Evolutionary conservation across 108 stramenopile species (phyloP).

Genomic region (Skeletonema potamos): DNA sequence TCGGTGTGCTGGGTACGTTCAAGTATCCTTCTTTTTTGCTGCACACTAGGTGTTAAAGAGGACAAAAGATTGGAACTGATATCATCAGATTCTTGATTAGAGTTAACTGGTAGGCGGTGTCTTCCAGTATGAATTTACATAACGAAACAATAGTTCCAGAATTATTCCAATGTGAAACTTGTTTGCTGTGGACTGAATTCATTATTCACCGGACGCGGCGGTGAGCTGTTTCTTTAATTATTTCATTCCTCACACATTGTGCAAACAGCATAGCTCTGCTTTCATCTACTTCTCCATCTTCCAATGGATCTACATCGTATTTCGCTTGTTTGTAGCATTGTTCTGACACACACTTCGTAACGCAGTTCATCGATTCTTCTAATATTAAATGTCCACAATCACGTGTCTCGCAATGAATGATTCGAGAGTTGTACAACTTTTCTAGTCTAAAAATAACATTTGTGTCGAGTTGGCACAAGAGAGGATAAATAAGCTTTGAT

Average conservation of each 20-base stretch:
- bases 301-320: not conserved
- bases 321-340: conserved; percentile 1
- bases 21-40: not conserved
- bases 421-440: conserved; percentile 4
- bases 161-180: not conserved
- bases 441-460: not conserved
- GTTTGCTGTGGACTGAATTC: not conserved
- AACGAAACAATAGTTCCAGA: not conserved
- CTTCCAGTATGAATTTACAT: not conserved
- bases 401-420: not conserved
- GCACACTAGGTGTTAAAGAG: not conserved
- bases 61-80: not conserved
- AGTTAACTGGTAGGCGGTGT: not conserved
- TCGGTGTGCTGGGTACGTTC: not conserved
- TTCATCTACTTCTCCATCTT: conserved; percentile 10
- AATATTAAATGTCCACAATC: conserved; percentile 1
- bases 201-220: not conserved
- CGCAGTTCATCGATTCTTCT: conserved; percentile 12
- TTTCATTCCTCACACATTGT: conserved; percentile 4
- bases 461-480: not conserved
- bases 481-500: not conserved
- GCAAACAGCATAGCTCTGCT: not conserved
- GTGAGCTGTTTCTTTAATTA: not conserved
- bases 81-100: no score
- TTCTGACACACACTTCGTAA: conserved; percentile 9